phyloP scores from a whole-genome alignment of 108 stramenopile genomes.

The Stephanodiscus triporus region DNA sequence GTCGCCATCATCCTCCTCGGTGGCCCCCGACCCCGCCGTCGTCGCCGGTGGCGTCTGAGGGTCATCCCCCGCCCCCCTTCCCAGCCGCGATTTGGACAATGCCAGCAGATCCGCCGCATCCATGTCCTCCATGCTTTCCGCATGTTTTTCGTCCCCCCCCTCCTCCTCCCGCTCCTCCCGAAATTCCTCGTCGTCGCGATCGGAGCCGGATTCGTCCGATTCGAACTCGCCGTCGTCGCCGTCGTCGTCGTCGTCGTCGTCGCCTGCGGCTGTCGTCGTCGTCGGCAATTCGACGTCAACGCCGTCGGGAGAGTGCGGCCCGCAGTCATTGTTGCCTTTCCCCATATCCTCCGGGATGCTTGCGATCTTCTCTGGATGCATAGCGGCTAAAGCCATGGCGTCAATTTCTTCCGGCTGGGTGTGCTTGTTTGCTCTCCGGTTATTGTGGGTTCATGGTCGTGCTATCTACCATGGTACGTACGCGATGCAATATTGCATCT shows the following conservation, averaged over 20 bases:
- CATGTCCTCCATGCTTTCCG: not conserved
- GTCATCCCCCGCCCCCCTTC: not conserved
- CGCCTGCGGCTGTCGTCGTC: not conserved
- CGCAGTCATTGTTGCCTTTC: not conserved
- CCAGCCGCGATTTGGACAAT: slow-evolving; percentile 21
- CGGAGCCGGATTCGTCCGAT: slow-evolving; percentile 9
- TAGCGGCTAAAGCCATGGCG: not conserved
- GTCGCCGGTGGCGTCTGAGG: not conserved
- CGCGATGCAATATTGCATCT: no score
- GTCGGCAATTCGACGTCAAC: not conserved
- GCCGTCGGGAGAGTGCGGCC: slow-evolving; percentile 8
- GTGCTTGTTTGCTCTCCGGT: not conserved
- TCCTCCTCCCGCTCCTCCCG: slow-evolving; percentile 12
- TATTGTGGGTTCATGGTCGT: no score
- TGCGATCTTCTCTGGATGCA: not conserved
- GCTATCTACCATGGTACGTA: no score
- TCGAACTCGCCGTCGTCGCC: not conserved
- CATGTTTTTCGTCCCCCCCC: slow-evolving; percentile 8
- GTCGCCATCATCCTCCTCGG: not conserved
- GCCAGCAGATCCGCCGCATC: slow-evolving; percentile 17
- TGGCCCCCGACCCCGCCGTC: not conserved
- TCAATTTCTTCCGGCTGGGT: no score
- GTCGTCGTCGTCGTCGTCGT: not conserved
- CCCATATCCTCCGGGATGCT: not conserved
- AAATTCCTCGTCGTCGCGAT: slow-evolving; percentile 9